Conservation (phyloP, 306 rosid genomes). For the Neltuma alba region DNA sequence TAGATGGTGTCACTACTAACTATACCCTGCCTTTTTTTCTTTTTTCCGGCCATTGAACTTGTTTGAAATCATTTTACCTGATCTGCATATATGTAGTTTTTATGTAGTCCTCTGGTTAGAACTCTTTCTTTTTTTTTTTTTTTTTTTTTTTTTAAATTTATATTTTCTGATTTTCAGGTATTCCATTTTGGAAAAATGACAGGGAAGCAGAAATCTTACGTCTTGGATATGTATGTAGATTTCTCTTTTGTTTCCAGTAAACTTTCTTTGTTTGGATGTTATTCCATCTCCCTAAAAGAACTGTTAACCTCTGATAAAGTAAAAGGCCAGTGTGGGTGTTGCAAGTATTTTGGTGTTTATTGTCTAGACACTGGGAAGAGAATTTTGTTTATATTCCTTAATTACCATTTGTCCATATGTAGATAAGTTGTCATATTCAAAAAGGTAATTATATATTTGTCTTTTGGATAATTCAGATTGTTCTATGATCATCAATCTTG, state of each 20-base stretch:
- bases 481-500: background rate
- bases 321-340: background rate
- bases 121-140: background rate
- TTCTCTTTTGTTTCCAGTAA: constrained; percentile 1
- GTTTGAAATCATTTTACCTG: background rate
- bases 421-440: background rate
- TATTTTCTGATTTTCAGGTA: constrained; percentile 55
- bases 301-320: constrained; percentile 13
- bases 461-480: background rate
- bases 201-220: constrained; percentile 77
- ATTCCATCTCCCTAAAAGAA: background rate
- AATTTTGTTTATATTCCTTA: background rate
- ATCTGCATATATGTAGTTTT: background rate
- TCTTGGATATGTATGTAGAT: constrained; percentile 73
- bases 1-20: background rate
- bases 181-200: constrained; percentile 70
- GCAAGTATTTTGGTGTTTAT: background rate
- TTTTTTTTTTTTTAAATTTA: constrained; percentile 5
- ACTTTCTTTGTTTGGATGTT: constrained; percentile 11
- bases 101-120: background rate
- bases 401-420: background rate
- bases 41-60: background rate
- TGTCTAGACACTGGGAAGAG: background rate
- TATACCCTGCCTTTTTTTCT: background rate
- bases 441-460: background rate